Evolutionary conservation across 139 green algal species (phyloP).

Genomic region (Ulvella scutata): DNA sequence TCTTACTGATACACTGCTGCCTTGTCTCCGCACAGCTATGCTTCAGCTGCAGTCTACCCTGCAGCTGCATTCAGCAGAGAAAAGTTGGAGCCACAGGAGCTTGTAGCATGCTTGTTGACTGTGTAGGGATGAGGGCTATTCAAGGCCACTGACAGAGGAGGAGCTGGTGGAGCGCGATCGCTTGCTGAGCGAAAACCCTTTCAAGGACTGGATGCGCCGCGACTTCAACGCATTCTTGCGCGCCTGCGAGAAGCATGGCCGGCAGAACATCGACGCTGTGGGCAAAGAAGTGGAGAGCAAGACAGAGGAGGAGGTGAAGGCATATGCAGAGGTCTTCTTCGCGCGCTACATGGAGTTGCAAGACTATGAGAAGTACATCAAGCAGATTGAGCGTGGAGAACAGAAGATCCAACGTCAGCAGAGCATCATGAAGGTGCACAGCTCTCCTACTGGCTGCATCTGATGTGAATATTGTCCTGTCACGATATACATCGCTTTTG

Average conservation of each 20-base stretch:
- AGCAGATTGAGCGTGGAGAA: constrained; percentile 92
- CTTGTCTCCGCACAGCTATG: no score
- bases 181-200: not conserved
- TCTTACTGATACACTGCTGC: no score
- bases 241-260: constrained; percentile 79
- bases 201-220: not conserved
- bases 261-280: constrained; percentile 56
- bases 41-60: no score
- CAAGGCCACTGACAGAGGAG: not conserved
- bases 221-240: constrained; percentile 92
- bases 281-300: constrained; percentile 85
- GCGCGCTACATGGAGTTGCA: constrained; percentile 52
- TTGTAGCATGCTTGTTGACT: no score
- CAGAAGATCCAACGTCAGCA: constrained; percentile 73
- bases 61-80: no score
- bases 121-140: not conserved
- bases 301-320: constrained; percentile 65
- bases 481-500: not conserved
- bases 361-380: constrained; percentile 77
- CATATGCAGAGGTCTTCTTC: constrained; percentile 65
- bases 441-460: not conserved
- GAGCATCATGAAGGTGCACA: constrained; percentile 40
- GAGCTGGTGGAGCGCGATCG: not conserved
- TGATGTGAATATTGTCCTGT: constrained; percentile 14
- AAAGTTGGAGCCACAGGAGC: not conserved